These are phyloP conservation scores for Spathaspora gorwiae DNA, from an alignment of 805 yeast genomes.

Conservation along the genomic window DNA sequence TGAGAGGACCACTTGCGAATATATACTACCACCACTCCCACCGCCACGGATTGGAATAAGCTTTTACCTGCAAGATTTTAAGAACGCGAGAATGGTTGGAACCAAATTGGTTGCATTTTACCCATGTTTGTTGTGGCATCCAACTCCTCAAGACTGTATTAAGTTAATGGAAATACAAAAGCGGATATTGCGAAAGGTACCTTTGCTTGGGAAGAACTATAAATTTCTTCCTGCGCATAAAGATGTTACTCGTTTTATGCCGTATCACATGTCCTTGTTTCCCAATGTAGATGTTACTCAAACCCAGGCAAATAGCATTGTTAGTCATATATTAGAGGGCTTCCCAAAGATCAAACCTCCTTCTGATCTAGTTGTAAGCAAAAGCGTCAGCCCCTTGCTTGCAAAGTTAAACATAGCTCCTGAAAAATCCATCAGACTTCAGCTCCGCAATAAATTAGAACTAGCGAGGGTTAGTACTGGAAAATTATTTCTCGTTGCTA, in stretches of 20 bases:
- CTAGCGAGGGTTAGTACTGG: neutral
- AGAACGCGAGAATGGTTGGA: neutral
- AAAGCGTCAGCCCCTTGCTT: neutral
- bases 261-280: neutral
- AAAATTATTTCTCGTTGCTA: neutral
- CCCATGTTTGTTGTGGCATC: conserved; percentile 6
- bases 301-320: no score
- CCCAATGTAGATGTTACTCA: no score
- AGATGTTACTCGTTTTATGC: neutral
- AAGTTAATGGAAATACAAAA: conserved; percentile 1
- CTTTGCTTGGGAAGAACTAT: conserved; percentile 1
- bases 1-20: no score
- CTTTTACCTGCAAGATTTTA: conserved; percentile 3
- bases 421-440: neutral
- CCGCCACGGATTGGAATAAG: conserved; percentile 2
- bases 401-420: neutral
- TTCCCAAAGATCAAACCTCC: no score
- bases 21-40: neutral
- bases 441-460: neutral
- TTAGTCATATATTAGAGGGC: no score
- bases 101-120: neutral
- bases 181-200: neutral
- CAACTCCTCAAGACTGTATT: neutral
- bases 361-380: no score
- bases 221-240: neutral